phyloP scores from a whole-genome alignment of 345 rosid genomes.

The Salix suchowensis region DNA sequence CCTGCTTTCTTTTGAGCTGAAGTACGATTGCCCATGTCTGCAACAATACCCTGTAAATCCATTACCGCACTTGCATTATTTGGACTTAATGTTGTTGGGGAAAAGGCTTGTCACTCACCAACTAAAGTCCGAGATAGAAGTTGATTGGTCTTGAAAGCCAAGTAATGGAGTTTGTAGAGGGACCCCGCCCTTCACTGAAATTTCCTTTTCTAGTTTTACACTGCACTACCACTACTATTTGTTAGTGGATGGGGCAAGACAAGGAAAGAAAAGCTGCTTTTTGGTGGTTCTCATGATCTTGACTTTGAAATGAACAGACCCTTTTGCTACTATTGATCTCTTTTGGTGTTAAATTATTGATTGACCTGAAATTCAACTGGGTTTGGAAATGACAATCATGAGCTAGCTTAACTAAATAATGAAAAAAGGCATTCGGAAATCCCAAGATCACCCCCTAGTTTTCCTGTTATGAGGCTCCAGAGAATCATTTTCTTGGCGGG shows the following conservation, averaged over 20 bases:
- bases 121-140: conserved; percentile 22
- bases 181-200: conserved; percentile 25
- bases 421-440: background rate
- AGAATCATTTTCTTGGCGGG: background rate
- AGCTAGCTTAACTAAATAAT: background rate
- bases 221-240: background rate
- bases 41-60: conserved; percentile 5
- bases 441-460: background rate
- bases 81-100: conserved; percentile 25
- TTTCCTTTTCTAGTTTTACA: conserved; percentile 3
- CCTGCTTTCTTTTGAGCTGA: conserved; percentile 22
- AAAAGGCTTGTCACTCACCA: conserved; percentile 16
- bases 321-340: background rate
- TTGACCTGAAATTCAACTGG: conserved; percentile 4
- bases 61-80: background rate
- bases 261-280: conserved; percentile 11
- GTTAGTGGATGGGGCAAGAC: conserved; percentile 1
- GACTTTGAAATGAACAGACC: background rate
- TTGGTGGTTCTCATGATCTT: conserved; percentile 9
- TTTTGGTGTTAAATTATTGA: background rate
- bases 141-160: conserved; percentile 62
- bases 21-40: conserved; percentile 46
- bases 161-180: conserved; percentile 41
- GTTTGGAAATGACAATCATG: background rate
- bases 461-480: background rate